Conservation (phyloP, 768 basidiomycete genomes). For the Fibroporia radiculosa region DNA sequence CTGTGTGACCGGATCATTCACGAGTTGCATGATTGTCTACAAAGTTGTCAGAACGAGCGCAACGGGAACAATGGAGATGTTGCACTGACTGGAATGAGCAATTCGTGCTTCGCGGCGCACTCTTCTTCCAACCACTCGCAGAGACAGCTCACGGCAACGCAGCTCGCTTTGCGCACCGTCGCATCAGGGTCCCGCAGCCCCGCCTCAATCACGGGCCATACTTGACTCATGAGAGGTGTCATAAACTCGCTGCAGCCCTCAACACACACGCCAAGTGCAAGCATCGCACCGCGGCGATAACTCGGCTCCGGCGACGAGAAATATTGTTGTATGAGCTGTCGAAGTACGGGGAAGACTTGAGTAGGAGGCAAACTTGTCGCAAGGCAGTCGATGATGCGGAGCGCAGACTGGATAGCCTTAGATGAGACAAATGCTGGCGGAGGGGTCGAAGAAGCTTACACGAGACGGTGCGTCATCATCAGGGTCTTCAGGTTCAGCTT, state of each 20-base stretch:
- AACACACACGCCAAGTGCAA: slow-evolving; percentile 90
- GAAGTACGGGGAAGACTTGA: slow-evolving; percentile 93
- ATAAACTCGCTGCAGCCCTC: slow-evolving; percentile 99
- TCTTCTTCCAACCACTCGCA: slow-evolving; percentile 98
- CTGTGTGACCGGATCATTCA: slow-evolving; percentile 82
- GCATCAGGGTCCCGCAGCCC: slow-evolving; percentile 82
- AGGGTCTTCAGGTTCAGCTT: slow-evolving; percentile 88
- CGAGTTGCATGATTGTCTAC: slow-evolving; percentile 85
- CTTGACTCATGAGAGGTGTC: slow-evolving; percentile 82
- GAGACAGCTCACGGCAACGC: slow-evolving; percentile 89
- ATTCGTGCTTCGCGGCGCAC: slow-evolving; percentile 71
- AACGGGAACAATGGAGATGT: not conserved
- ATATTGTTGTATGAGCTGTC: slow-evolving; percentile 74
- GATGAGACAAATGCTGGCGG: not conserved
- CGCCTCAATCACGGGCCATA: slow-evolving; percentile 91
- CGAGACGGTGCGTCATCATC: slow-evolving; percentile 91
- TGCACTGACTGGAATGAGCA: slow-evolving; percentile 76
- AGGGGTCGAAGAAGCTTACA: slow-evolving; percentile 37
- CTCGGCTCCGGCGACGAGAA: slow-evolving; percentile 73
- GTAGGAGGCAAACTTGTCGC: slow-evolving; percentile 87
- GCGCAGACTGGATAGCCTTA: slow-evolving; percentile 56
- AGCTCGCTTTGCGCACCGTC: slow-evolving; percentile 90
- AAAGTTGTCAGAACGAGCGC: not conserved
- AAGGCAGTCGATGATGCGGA: slow-evolving; percentile 90
- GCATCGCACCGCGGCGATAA: slow-evolving; percentile 86